A percentile compares a stretch with the other conserved stretches of the same genome.
Evolutionary conservation across 2,329 filamentous ascomycete genomes (phyloP).

Genomic region (Curvularia spicifera): DNA sequence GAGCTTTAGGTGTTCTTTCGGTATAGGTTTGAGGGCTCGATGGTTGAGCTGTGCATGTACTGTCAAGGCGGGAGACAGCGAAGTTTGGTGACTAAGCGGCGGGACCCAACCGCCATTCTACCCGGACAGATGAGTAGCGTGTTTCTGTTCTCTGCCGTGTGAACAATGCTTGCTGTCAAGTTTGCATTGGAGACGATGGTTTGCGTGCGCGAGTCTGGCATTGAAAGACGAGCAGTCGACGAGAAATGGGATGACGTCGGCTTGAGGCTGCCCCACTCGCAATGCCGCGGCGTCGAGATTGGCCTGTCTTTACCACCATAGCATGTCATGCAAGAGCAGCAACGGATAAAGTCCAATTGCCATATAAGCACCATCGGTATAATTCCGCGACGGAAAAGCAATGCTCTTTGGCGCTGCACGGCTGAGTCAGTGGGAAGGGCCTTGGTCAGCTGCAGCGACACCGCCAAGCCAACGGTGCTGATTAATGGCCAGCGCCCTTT

Average conservation of each 20-base stretch:
- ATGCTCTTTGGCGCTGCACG: neutral
- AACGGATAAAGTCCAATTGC: neutral
- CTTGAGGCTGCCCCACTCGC: neutral
- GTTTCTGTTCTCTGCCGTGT: neutral
- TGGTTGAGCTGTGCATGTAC: neutral
- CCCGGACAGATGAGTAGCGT: neutral
- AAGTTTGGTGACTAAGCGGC: constrained; percentile 23
- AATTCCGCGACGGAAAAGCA: neutral
- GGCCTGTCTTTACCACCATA: neutral
- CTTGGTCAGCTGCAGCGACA: constrained; percentile 21
- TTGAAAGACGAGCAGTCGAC: neutral
- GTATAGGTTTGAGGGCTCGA: neutral
- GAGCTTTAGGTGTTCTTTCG: constrained; percentile 1
- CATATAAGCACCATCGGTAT: neutral
- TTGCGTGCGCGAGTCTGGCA: neutral
- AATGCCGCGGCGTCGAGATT: neutral
- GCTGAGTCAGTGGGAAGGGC: neutral
- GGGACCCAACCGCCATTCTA: constrained; percentile 27
- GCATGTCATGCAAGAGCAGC: neutral
- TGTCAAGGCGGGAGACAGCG: constrained; percentile 21
- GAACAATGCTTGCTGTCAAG: neutral
- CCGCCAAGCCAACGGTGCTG: constrained; percentile 14
- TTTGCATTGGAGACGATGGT: neutral
- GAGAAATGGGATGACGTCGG: constrained; percentile 9
- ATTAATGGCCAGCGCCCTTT: constrained; percentile 30